These are phyloP conservation scores for Plasmopara viticola DNA, from an alignment of 352 stramenopile genomes.

Conservation along the genomic window DNA sequence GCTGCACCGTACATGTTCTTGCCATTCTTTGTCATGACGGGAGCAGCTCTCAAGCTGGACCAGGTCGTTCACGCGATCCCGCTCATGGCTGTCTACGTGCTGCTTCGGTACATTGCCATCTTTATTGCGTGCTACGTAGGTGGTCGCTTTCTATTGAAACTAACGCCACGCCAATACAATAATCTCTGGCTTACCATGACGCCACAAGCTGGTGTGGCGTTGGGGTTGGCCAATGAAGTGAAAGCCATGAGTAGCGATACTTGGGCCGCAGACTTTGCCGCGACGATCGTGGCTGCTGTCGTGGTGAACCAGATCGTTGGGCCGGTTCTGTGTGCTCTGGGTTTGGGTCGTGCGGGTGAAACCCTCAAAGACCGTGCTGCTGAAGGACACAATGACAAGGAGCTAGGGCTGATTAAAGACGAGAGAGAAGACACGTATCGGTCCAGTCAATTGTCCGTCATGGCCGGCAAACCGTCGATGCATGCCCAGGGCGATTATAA, in stretches of 20 bases:
- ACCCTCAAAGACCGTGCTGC: slow-evolving; percentile 24
- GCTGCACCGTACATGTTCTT: slow-evolving; percentile 62
- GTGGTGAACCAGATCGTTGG: slow-evolving; percentile 71
- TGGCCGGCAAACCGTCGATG: slow-evolving; percentile 1
- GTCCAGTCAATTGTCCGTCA: slow-evolving; percentile 4
- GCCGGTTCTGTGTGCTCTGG: slow-evolving; percentile 51
- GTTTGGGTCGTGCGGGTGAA: slow-evolving; percentile 44
- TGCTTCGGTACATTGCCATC: slow-evolving; percentile 55
- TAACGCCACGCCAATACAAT: slow-evolving; percentile 60
- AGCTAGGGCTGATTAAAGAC: neutral
- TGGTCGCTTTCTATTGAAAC: slow-evolving; percentile 52
- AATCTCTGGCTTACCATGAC: slow-evolving; percentile 74
- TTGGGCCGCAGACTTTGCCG: slow-evolving; percentile 51
- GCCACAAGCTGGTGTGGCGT: slow-evolving; percentile 51
- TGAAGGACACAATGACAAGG: slow-evolving; percentile 7
- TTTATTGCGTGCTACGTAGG: slow-evolving; percentile 61
- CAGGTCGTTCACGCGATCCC: slow-evolving; percentile 54
- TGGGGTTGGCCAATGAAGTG: slow-evolving; percentile 57
- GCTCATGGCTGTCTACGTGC: slow-evolving; percentile 56
- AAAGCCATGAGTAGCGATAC: slow-evolving; percentile 43
- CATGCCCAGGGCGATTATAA: slow-evolving; percentile 10
- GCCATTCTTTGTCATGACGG: slow-evolving; percentile 74
- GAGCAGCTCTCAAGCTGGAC: slow-evolving; percentile 58
- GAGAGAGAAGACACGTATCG: neutral
- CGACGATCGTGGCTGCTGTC: slow-evolving; percentile 60